Evolutionary conservation across 2,329 filamentous ascomycete genomes (phyloP).

Genomic region (Fusarium secorum): DNA sequence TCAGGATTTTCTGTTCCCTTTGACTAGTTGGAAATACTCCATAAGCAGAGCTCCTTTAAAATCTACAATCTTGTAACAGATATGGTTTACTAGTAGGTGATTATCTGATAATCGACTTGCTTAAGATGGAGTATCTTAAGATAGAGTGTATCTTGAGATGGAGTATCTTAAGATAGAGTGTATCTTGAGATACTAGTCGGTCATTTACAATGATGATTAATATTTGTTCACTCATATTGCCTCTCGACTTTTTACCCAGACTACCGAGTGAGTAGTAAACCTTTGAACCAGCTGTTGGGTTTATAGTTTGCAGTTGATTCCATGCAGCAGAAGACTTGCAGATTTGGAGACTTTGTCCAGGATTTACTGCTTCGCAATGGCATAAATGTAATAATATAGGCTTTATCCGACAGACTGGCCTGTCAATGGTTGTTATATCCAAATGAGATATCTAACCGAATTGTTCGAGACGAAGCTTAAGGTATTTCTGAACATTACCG

Average conservation of each 20-base stretch:
- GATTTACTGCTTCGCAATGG: neutral
- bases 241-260: no score
- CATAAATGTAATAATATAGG: no score
- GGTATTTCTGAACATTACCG: neutral
- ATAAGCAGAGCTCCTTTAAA: accelerated
- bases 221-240: accelerated
- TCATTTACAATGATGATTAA: accelerated
- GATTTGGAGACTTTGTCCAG: no score
- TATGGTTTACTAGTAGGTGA: neutral
- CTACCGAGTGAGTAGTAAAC: neutral
- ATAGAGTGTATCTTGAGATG: neutral
- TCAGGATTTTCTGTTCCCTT: accelerated
- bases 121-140: neutral
- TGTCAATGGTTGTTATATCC: neutral
- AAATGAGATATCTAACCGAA: neutral
- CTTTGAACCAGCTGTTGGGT: neutral
- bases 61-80: neutral
- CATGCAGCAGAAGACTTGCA: no score
- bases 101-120: neutral
- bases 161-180: neutral
- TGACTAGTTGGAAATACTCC: neutral
- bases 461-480: neutral
- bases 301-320: no score
- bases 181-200: no score
- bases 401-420: no score